These are phyloP conservation scores for Ceratobasidium sp. DNA, from an alignment of 1,284 basidiomycete species.

Conservation along the genomic window DNA sequence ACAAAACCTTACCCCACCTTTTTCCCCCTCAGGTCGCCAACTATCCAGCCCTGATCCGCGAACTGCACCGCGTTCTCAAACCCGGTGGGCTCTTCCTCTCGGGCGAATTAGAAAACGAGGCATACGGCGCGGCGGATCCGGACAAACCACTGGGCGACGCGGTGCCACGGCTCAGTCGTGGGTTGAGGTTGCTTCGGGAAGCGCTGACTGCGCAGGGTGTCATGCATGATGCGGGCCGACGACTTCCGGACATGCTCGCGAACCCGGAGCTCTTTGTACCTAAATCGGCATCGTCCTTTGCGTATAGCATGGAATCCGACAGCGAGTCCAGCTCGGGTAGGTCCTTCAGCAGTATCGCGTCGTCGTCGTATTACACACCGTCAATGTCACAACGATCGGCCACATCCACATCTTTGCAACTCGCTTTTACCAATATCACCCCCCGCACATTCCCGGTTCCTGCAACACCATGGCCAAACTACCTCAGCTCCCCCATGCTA, in stretches of 20 bases:
- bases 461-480: slow-evolving; percentile 26
- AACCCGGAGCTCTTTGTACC: slow-evolving; percentile 4
- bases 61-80: slow-evolving; percentile 27
- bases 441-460: slow-evolving; percentile 10
- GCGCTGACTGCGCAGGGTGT: slow-evolving; percentile 23
- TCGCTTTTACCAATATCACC: slow-evolving; percentile 14
- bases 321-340: slow-evolving; percentile 18
- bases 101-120: slow-evolving; percentile 28
- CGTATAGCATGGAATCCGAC: slow-evolving; percentile 6
- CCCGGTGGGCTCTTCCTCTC: slow-evolving; percentile 25
- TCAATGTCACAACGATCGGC: background rate
- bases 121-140: slow-evolving; percentile 1
- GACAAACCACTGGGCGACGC: slow-evolving; percentile 9
- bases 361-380: background rate
- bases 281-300: background rate
- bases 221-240: slow-evolving; percentile 28
- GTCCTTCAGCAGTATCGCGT: slow-evolving; percentile 11
- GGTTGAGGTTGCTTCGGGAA: slow-evolving; percentile 21
- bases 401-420: slow-evolving; percentile 4
- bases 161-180: background rate
- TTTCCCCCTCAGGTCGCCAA: slow-evolving; percentile 22
- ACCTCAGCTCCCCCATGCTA: slow-evolving; percentile 1
- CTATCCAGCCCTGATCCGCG: slow-evolving; percentile 16
- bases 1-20: slow-evolving; percentile 1
- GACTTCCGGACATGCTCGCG: slow-evolving; percentile 12